Conservation (phyloP, 306 rosid genomes). For the Acacia confusa region DNA sequence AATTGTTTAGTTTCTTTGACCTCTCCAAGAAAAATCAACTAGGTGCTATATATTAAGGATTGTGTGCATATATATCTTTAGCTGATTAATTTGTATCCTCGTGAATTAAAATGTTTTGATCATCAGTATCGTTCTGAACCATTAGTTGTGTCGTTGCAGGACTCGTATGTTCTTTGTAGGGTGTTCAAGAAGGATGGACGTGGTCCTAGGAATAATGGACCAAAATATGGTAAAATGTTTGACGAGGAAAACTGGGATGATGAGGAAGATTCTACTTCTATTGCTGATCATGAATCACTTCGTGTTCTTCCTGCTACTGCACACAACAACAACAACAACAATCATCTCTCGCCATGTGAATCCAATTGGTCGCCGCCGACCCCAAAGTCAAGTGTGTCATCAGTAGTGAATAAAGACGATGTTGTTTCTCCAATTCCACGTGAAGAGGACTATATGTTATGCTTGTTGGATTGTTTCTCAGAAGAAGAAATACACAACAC, state of each 20-base stretch:
- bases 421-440: not conserved
- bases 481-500: constrained; percentile 14
- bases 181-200: constrained; percentile 64
- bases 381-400: constrained; percentile 17
- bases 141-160: constrained; percentile 40
- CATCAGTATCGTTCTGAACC: not conserved
- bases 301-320: not conserved
- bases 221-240: constrained; percentile 64
- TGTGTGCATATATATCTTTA: not conserved
- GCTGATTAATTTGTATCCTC: not conserved
- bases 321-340: not conserved
- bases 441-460: constrained; percentile 31
- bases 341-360: not conserved
- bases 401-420: constrained; percentile 25
- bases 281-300: constrained; percentile 4
- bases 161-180: constrained; percentile 63
- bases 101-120: not conserved
- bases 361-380: constrained; percentile 5
- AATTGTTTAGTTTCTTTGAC: no score
- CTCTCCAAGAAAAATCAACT: no score
- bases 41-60: no score
- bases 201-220: constrained; percentile 64
- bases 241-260: constrained; percentile 66
- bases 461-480: constrained; percentile 19
- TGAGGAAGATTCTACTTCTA: constrained; percentile 24